Evolutionary conservation across 352 stramenopile genomes (phyloP).

Genomic region (Pythium oligandrum): DNA sequence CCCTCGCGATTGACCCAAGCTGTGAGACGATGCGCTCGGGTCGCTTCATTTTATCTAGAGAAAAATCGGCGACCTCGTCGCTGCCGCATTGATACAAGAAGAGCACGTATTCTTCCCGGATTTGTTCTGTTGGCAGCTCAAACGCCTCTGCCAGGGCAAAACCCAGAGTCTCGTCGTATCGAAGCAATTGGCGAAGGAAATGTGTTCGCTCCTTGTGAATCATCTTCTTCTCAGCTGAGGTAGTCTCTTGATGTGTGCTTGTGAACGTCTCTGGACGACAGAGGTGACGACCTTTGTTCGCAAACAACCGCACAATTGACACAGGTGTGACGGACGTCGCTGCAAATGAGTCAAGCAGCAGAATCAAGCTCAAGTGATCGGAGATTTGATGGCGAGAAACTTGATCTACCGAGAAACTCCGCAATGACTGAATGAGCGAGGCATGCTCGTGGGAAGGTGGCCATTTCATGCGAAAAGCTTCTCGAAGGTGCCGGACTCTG

Average conservation of each 20-base stretch:
- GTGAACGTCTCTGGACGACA: constrained; percentile 62
- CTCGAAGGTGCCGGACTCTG: constrained; percentile 40
- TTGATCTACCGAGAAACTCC: constrained; percentile 30
- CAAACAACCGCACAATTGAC: constrained; percentile 64
- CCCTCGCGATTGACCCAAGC: constrained; percentile 63
- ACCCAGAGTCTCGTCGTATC: constrained; percentile 53
- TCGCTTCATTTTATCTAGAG: constrained; percentile 68
- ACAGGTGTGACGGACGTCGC: constrained; percentile 63
- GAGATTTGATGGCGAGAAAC: constrained; percentile 36
- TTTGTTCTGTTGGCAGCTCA: constrained; percentile 56
- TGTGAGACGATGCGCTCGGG: constrained; percentile 53
- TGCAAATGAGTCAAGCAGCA: constrained; percentile 79
- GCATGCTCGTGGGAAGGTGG: constrained; percentile 48
- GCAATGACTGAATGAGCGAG: constrained; percentile 40
- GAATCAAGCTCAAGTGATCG: constrained; percentile 69
- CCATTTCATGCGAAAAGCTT: constrained; percentile 44
- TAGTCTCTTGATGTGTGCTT: neutral
- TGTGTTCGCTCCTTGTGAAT: constrained; percentile 45
- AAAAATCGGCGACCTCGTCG: constrained; percentile 63
- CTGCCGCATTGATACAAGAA: constrained; percentile 75
- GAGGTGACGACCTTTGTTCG: constrained; percentile 36
- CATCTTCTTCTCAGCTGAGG: constrained; percentile 17
- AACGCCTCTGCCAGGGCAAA: constrained; percentile 75
- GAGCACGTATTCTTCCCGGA: constrained; percentile 75
- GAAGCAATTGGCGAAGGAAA: constrained; percentile 71